A percentile compares a stretch with the other conserved stretches of the same genome.
phyloP scores from a whole-genome alignment of 2,329 filamentous ascomycete species.

The Pseudogymnoascus sp. region DNA sequence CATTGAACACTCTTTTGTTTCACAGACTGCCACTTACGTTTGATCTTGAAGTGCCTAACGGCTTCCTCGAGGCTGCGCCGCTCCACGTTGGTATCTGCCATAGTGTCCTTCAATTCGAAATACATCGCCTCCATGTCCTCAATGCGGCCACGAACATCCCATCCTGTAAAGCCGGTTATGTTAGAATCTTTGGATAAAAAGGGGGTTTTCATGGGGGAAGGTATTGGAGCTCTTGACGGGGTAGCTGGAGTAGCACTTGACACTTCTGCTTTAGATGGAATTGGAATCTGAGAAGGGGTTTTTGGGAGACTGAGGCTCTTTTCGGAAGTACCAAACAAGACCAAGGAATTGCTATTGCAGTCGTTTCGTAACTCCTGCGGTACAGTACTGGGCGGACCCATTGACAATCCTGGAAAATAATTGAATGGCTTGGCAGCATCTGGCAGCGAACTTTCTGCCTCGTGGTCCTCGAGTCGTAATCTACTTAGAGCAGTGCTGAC shows the following conservation, averaged over 20 bases:
- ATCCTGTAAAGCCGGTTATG: constrained; percentile 54
- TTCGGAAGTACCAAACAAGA: constrained; percentile 20
- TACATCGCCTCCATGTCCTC: constrained; percentile 70
- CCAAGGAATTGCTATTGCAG: constrained; percentile 21
- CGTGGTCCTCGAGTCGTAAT: constrained; percentile 25
- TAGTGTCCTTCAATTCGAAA: constrained; percentile 59
- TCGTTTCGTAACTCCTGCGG: constrained; percentile 19
- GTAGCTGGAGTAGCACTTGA: constrained; percentile 22
- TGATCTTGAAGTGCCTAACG: constrained; percentile 60
- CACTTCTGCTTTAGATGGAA: constrained; percentile 24
- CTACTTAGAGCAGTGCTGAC: constrained; percentile 31
- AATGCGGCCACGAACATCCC: constrained; percentile 71
- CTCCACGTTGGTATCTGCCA: constrained; percentile 60
- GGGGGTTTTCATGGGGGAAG: constrained; percentile 33
- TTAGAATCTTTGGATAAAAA: constrained; percentile 71
- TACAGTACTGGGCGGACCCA: constrained; percentile 15
- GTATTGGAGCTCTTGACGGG: constrained; percentile 34
- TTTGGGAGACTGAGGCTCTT: constrained; percentile 16
- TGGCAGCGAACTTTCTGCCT: constrained; percentile 4
- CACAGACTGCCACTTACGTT: constrained; percentile 33
- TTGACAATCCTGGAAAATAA: background rate
- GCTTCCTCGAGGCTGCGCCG: constrained; percentile 64
- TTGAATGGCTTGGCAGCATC: background rate
- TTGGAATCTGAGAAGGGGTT: constrained; percentile 30
- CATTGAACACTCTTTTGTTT: constrained; percentile 16